phyloP scores from a whole-genome alignment of 1,139 yeast genomes.

The Candida mesenterica region DNA sequence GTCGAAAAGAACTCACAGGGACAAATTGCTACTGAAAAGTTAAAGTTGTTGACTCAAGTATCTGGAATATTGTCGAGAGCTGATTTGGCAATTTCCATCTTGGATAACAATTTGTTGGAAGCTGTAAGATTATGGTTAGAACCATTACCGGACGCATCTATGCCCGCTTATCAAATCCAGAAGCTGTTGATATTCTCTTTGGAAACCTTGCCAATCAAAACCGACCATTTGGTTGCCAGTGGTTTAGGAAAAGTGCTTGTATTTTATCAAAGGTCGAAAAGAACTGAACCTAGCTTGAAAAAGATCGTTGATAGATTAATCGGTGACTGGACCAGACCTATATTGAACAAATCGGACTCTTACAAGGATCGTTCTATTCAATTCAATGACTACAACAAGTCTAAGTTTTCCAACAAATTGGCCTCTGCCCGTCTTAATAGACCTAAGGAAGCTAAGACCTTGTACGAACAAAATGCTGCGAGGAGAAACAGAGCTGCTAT shows the following conservation, averaged over 20 bases:
- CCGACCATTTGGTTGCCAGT: constrained; percentile 90
- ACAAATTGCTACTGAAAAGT: constrained; percentile 81
- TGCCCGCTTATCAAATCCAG: constrained; percentile 96
- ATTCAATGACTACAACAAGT: constrained; percentile 68
- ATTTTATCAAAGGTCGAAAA: constrained; percentile 88
- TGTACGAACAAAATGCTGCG: constrained; percentile 89
- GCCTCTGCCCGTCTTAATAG: constrained; percentile 32
- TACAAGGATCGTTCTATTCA: constrained; percentile 84
- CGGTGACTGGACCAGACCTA: constrained; percentile 98
- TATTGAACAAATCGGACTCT: constrained; percentile 92
- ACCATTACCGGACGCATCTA: constrained; percentile 95
- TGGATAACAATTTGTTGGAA: constrained; percentile 90
- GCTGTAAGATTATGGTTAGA: constrained; percentile 97
- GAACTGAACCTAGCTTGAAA: constrained; percentile 84
- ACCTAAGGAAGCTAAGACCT: constrained; percentile 48
- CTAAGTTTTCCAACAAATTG: constrained; percentile 49
- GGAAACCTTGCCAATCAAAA: constrained; percentile 81
- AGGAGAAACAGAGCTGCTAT: constrained; percentile 93
- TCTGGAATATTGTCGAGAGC: constrained; percentile 74
- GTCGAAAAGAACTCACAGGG: constrained; percentile 79
- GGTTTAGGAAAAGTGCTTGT: constrained; percentile 92
- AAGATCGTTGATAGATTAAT: constrained; percentile 86
- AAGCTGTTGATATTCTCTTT: constrained; percentile 78
- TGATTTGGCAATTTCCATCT: constrained; percentile 83
- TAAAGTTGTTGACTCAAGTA: constrained; percentile 79